Percentiles rank a stretch among this genome's conserved stretches.
These are phyloP conservation scores for Ulmus americana DNA, from an alignment of 331 rosid species.

Conservation along the genomic window DNA sequence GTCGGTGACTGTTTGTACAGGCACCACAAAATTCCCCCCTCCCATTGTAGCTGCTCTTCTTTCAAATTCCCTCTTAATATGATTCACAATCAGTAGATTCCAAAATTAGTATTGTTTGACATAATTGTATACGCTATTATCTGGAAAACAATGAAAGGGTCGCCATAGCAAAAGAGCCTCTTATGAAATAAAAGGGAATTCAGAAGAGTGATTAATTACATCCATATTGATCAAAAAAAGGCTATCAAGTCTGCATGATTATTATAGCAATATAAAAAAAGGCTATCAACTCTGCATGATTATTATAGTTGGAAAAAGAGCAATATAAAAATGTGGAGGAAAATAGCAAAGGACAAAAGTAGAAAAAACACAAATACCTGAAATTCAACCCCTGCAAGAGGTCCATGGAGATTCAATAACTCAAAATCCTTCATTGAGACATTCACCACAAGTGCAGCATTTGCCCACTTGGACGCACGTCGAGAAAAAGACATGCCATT, in stretches of 20 bases:
- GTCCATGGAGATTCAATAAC: conserved; percentile 56
- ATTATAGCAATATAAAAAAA: background rate
- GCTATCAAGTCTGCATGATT: conserved; percentile 1
- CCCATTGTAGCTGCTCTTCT: conserved; percentile 77
- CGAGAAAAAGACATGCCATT: conserved; percentile 98
- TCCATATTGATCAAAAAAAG: conserved; percentile 17
- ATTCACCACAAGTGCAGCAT: conserved; percentile 90
- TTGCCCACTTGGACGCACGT: conserved; percentile 94
- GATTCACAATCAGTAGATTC: conserved; percentile 21
- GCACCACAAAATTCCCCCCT: conserved; percentile 84
- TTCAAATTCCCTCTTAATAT: conserved; percentile 64
- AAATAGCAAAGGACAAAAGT: conserved; percentile 2
- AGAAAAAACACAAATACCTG: conserved; percentile 45
- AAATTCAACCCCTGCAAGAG: conserved; percentile 87
- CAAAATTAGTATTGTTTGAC: background rate
- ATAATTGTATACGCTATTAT: background rate
- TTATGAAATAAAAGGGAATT: background rate
- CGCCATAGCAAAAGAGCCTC: background rate
- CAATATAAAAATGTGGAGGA: conserved; percentile 12
- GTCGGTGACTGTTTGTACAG: conserved; percentile 87
- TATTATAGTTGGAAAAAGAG: background rate
- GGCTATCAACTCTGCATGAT: conserved; percentile 1
- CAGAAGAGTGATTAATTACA: conserved; percentile 1
- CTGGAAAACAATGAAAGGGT: background rate
- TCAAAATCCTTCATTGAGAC: conserved; percentile 71